phyloP scores from a whole-genome alignment of 768 basidiomycete species.

The Atractiella rhizophila region DNA sequence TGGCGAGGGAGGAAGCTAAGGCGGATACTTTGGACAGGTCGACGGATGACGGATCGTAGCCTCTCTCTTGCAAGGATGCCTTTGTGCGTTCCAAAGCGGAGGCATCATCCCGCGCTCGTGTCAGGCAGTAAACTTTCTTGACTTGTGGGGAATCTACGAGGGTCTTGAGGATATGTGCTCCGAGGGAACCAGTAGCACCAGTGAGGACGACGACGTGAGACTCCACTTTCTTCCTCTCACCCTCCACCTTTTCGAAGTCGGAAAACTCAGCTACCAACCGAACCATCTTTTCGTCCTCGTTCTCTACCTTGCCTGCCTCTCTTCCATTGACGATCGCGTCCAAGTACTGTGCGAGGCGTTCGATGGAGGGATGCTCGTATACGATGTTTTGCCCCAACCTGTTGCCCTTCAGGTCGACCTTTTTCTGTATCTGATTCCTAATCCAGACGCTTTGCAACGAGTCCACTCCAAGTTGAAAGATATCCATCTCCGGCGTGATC shows the following conservation, averaged over 20 bases:
- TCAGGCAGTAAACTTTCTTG: slow-evolving; percentile 17
- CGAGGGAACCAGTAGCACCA: slow-evolving; percentile 20
- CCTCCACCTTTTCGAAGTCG: no score
- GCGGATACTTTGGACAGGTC: slow-evolving; percentile 1
- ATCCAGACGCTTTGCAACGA: slow-evolving; percentile 19
- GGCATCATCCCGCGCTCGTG: slow-evolving; percentile 15
- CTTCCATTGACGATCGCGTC: no score
- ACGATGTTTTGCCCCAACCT: slow-evolving; percentile 17
- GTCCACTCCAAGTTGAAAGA: slow-evolving; percentile 20
- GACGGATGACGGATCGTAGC: no score
- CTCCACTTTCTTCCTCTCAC: slow-evolving; percentile 3
- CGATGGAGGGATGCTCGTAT: slow-evolving; percentile 18
- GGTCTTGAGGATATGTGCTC: slow-evolving; percentile 15
- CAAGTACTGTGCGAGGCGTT: no score
- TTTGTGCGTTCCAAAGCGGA: slow-evolving; percentile 8
- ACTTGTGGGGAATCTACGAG: slow-evolving; percentile 4
- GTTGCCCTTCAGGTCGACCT: slow-evolving; percentile 9
- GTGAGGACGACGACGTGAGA: slow-evolving; percentile 15
- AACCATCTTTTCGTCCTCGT: no score
- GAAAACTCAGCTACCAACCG: no score
- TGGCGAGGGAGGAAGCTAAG: slow-evolving; percentile 9
- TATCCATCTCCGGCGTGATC: slow-evolving; percentile 18
- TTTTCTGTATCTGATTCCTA: slow-evolving; percentile 15
- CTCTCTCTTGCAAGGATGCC: slow-evolving; percentile 1
- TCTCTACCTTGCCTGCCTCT: no score